Percentiles rank a stretch among this genome's conserved stretches.
These are phyloP conservation scores for Neolecta irregularis DNA, from an alignment of 1,139 yeast genomes.

Conservation along the genomic window DNA sequence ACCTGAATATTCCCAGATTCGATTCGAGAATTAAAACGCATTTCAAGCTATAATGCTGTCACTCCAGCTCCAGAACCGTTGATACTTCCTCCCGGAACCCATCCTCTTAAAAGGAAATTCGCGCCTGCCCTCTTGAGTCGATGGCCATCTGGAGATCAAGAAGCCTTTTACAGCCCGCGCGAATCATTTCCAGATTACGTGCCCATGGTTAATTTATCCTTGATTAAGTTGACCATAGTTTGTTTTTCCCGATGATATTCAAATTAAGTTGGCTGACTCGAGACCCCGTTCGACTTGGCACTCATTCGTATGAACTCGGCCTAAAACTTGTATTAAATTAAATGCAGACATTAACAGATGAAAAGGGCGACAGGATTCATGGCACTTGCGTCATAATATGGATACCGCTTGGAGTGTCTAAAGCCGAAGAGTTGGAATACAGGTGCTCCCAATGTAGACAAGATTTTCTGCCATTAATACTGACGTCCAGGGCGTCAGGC, in stretches of 20 bases:
- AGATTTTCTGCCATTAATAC: slow-evolving; percentile 7
- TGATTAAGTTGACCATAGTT: too few species aligned
- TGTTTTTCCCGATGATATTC: slow-evolving; percentile 16
- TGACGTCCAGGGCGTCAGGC: too few species aligned
- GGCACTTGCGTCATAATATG: slow-evolving; percentile 15
- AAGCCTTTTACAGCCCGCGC: slow-evolving; percentile 2
- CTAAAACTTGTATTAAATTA: too few species aligned
- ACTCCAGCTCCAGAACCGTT: slow-evolving; percentile 14
- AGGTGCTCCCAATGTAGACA: slow-evolving; percentile 13
- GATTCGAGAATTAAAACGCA: too few species aligned
- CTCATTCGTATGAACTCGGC: too few species aligned
- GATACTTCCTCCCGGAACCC: slow-evolving; percentile 9
- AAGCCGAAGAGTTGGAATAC: slow-evolving; percentile 11
- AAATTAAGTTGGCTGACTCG: slow-evolving; percentile 10
- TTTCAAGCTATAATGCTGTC: slow-evolving; percentile 13
- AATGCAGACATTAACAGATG: slow-evolving; percentile 15
- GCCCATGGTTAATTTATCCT: too few species aligned
- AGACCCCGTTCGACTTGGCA: slow-evolving; percentile 15
- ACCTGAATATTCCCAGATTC: too few species aligned
- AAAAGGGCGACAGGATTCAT: slow-evolving; percentile 10
- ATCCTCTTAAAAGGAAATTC: slow-evolving; percentile 13
- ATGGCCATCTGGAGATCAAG: slow-evolving; percentile 6
- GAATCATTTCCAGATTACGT: slow-evolving; percentile 14
- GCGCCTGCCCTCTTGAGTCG: slow-evolving; percentile 14
- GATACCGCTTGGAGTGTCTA: slow-evolving; percentile 11